Conservation (phyloP, 495 filamentous ascomycete species). For the Podospora anserina region DNA sequence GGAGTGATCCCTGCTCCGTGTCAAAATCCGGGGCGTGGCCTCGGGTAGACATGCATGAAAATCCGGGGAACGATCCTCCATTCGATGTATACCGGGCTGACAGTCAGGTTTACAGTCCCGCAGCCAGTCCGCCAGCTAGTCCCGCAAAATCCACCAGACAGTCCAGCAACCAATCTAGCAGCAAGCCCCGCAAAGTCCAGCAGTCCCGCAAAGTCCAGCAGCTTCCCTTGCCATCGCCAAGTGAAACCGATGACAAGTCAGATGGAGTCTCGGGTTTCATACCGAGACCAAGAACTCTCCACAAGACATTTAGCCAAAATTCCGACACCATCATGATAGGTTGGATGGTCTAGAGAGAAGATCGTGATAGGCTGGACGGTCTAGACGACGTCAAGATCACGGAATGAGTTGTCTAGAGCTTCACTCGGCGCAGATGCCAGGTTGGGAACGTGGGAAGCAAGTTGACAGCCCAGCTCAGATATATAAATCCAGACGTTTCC, state of each 20-base stretch:
- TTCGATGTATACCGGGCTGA: neutral
- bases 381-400: neutral
- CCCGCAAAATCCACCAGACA: no score
- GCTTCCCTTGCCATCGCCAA: neutral
- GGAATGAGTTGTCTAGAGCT: neutral
- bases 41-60: conserved; percentile 5
- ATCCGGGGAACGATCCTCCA: conserved; percentile 18
- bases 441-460: neutral
- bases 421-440: neutral
- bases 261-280: neutral
- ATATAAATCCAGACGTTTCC: conserved; percentile 5
- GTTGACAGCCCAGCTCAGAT: neutral
- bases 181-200: neutral
- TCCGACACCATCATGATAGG: neutral
- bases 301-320: conserved; percentile 20
- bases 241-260: neutral
- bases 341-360: neutral
- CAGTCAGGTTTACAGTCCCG: neutral
- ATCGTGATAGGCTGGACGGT: conserved; percentile 8
- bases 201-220: neutral
- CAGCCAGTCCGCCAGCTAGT: no score
- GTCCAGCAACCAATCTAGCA: neutral
- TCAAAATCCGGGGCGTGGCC: conserved; percentile 11
- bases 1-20: conserved; percentile 7
- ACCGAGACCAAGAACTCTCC: conserved; percentile 3